Percentiles rank a stretch among this genome's conserved stretches.
Evolutionary conservation across 2,329 filamentous ascomycete species (phyloP).

Genomic region (Coleophoma eucalyptorum): DNA sequence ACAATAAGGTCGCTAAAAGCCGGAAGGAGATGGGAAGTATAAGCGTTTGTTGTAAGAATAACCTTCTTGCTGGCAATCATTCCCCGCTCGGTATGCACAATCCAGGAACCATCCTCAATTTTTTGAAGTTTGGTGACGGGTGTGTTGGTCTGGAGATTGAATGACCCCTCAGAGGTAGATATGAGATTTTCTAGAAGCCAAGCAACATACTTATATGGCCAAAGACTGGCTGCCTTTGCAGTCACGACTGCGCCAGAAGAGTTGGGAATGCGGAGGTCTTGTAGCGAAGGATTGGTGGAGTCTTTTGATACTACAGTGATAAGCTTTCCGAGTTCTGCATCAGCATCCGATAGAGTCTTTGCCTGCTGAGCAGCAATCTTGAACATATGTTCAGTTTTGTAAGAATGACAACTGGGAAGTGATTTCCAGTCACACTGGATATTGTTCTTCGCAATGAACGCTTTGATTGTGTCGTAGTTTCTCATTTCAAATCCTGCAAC

Average conservation of each 20-base stretch:
- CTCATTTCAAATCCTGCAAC: slow-evolving; percentile 69
- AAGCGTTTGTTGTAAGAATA: slow-evolving; percentile 79
- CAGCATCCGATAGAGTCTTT: slow-evolving; percentile 39
- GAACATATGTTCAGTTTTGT: slow-evolving; percentile 54
- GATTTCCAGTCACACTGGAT: slow-evolving; percentile 69
- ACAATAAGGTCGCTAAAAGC: slow-evolving; percentile 67
- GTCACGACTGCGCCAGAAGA: slow-evolving; percentile 64
- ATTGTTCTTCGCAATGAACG: slow-evolving; percentile 49
- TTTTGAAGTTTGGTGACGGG: slow-evolving; percentile 51
- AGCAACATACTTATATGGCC: slow-evolving; percentile 82
- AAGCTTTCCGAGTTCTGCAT: slow-evolving; percentile 52
- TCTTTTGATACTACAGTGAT: slow-evolving; percentile 28
- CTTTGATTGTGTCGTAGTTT: slow-evolving; percentile 58
- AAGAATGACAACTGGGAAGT: slow-evolving; percentile 60
- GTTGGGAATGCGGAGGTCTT: slow-evolving; percentile 47
- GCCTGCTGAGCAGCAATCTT: slow-evolving; percentile 47
- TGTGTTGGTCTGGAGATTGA: slow-evolving; percentile 75
- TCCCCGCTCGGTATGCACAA: slow-evolving; percentile 67
- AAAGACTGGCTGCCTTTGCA: slow-evolving; percentile 62
- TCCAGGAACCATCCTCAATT: slow-evolving; percentile 41
- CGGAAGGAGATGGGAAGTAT: slow-evolving; percentile 74
- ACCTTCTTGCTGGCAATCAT: slow-evolving; percentile 57
- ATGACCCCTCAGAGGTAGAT: slow-evolving; percentile 26
- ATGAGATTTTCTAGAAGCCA: slow-evolving; percentile 56
- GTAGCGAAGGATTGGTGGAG: slow-evolving; percentile 34